Evolutionary conservation across 768 basidiomycete species (phyloP).

Genomic region (Polyporus arcularius): DNA sequence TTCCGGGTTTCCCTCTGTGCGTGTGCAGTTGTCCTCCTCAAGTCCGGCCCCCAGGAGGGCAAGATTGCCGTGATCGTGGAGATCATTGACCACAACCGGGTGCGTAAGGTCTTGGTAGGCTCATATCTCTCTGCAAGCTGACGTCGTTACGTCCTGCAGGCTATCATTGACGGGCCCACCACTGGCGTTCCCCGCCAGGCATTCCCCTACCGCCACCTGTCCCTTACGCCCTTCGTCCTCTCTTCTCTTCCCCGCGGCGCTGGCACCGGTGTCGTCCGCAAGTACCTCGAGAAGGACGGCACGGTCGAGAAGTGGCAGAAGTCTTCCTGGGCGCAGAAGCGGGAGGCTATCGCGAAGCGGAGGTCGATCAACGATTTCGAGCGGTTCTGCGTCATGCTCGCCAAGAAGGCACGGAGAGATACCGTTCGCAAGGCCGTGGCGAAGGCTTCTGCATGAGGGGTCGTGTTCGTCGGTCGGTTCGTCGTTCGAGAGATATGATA

Average conservation of each 20-base stretch:
- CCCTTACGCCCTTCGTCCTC: conserved; percentile 84
- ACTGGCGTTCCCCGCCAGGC: conserved; percentile 91
- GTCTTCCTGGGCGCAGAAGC: conserved; percentile 87
- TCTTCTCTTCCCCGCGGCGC: conserved; percentile 86
- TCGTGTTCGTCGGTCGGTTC: too few relatives aligned
- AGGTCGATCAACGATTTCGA: conserved; percentile 87
- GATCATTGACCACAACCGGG: conserved; percentile 99
- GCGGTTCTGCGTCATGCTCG: conserved; percentile 84
- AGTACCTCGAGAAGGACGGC: conserved; percentile 84
- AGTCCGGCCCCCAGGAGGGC: conserved; percentile 80
- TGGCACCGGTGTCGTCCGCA: conserved; percentile 79
- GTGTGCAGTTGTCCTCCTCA: conserved; percentile 84
- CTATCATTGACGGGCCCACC: conserved; percentile 92
- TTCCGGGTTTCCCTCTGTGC: not conserved
- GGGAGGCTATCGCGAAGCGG: conserved; percentile 71
- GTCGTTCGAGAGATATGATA: too few relatives aligned
- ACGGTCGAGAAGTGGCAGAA: conserved; percentile 87
- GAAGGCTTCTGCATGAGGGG: conserved; percentile 41
- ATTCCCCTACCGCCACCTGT: conserved; percentile 89
- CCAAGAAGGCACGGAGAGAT: conserved; percentile 87
- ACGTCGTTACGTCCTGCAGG: conserved; percentile 46
- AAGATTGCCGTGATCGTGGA: conserved; percentile 95
- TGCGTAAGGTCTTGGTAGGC: conserved; percentile 32
- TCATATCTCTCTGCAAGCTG: not conserved
- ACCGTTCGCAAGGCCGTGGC: conserved; percentile 67